A percentile compares a stretch with the other conserved stretches of the same genome.
Conservation (phyloP, 2,329 filamentous ascomycete genomes). For the Epichloe scottii region DNA sequence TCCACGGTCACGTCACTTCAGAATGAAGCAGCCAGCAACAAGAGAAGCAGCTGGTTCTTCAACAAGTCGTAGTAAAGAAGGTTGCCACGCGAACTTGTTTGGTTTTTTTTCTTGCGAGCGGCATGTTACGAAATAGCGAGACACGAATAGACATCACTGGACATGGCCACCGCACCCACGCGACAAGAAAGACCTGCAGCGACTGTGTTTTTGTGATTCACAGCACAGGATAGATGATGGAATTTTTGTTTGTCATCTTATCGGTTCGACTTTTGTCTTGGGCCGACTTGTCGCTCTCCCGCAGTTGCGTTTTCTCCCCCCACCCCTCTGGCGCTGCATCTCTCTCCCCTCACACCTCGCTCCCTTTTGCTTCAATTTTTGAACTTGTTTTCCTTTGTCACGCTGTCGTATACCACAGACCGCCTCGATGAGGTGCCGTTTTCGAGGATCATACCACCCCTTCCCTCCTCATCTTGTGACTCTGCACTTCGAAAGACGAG, state of each 20-base stretch:
- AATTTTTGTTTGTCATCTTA: neutral
- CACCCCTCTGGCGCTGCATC: neutral
- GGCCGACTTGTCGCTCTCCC: neutral
- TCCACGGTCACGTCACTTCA: conserved; percentile 46
- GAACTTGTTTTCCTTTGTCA: conserved; percentile 4
- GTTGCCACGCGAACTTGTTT: neutral
- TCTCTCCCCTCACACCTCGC: conserved; percentile 10
- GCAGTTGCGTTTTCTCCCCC: too few species aligned
- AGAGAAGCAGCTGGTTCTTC: conserved; percentile 66
- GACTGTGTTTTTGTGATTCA: conserved; percentile 1
- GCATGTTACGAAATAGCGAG: conserved; percentile 6
- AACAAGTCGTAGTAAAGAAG: conserved; percentile 40
- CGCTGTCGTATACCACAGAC: neutral
- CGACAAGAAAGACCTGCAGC: neutral
- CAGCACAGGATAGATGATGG: neutral
- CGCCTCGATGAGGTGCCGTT: neutral
- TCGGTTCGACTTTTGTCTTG: neutral
- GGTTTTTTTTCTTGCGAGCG: neutral
- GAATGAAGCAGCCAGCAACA: conserved; percentile 42
- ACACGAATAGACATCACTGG: conserved; percentile 4
- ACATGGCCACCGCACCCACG: conserved; percentile 6
- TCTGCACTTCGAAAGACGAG: conserved; percentile 3
- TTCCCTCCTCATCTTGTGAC: conserved; percentile 5
- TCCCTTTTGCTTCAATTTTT: neutral
- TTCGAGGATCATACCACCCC: neutral